Evolutionary conservation across 2,329 filamentous ascomycete genomes (phyloP).

Genomic region (Hypoxylon sp.): DNA sequence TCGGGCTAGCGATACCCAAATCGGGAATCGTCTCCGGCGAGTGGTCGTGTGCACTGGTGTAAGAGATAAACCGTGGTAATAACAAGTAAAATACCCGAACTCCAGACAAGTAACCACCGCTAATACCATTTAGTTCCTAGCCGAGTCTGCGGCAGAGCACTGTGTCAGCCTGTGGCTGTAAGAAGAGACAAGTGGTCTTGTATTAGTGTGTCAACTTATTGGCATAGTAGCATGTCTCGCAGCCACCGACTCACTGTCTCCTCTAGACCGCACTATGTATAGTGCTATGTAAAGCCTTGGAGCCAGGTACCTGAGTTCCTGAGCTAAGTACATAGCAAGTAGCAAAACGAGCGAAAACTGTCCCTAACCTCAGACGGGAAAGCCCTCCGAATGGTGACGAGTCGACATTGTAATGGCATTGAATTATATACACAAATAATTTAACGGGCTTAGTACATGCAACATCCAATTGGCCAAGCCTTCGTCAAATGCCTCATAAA

Average conservation of each 20-base stretch:
- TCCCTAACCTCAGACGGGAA: slow-evolving; percentile 38
- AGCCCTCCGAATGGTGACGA: slow-evolving; percentile 32
- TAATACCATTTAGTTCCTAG: slow-evolving; percentile 32
- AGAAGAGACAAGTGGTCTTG: slow-evolving; percentile 20
- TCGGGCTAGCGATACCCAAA: slow-evolving; percentile 37
- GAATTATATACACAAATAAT: slow-evolving; percentile 21
- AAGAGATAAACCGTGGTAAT: slow-evolving; percentile 39
- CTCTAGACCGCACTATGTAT: slow-evolving; percentile 2
- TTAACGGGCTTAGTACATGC: slow-evolving; percentile 21
- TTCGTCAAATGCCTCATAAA: slow-evolving; percentile 18
- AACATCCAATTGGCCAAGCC: slow-evolving; percentile 25
- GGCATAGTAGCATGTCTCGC: slow-evolving; percentile 31
- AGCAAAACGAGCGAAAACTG: slow-evolving; percentile 28
- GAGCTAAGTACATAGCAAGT: background rate
- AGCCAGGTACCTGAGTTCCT: background rate
- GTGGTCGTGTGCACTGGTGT: slow-evolving; percentile 36
- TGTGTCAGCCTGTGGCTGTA: slow-evolving; percentile 29
- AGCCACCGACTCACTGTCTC: slow-evolving; percentile 31
- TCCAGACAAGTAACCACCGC: slow-evolving; percentile 27
- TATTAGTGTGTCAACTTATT: slow-evolving; percentile 22
- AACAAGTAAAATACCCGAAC: slow-evolving; percentile 39
- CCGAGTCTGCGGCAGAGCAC: slow-evolving; percentile 28
- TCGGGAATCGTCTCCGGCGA: slow-evolving; percentile 35
- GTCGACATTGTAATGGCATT: slow-evolving; percentile 21
- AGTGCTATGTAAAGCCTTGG: background rate